phyloP scores from a whole-genome alignment of 2,329 filamentous ascomycete genomes.

The Ophiostoma quercus region DNA sequence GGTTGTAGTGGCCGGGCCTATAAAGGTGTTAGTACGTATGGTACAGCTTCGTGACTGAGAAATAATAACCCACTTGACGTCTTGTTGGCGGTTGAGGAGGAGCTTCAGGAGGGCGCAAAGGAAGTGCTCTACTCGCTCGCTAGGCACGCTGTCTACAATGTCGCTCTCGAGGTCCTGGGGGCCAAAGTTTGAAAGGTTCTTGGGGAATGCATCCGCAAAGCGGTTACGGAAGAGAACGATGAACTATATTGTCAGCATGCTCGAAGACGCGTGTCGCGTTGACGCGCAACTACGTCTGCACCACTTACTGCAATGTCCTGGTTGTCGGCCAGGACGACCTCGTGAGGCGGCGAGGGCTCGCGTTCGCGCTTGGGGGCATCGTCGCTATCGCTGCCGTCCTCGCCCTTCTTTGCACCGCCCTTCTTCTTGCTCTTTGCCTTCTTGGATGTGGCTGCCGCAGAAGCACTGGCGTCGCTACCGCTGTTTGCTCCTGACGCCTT shows the following conservation, averaged over 20 bases:
- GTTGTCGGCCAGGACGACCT: constrained; percentile 85
- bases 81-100: constrained; percentile 94
- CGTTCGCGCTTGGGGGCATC: constrained; percentile 68
- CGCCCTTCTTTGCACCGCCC: constrained; percentile 8
- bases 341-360: constrained; percentile 80
- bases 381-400: constrained; percentile 43
- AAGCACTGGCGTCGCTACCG: constrained; percentile 14
- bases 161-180: constrained; percentile 93
- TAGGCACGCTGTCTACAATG: constrained; percentile 69
- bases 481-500: constrained; percentile 24
- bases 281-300: background rate
- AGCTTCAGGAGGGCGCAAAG: constrained; percentile 84
- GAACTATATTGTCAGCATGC: constrained; percentile 57
- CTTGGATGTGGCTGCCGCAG: constrained; percentile 35
- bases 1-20: constrained; percentile 86
- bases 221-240: constrained; percentile 97
- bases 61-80: constrained; percentile 73
- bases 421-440: constrained; percentile 16
- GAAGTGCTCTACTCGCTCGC: constrained; percentile 79
- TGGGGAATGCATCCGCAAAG: constrained; percentile 83
- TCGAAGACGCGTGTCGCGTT: constrained; percentile 19
- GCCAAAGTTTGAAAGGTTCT: constrained; percentile 81
- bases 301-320: constrained; percentile 77
- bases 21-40: background rate
- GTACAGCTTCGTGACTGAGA: constrained; percentile 38